Conservation (phyloP, 2,329 filamentous ascomycete species). For the Cryphonectria carpinicola region DNA sequence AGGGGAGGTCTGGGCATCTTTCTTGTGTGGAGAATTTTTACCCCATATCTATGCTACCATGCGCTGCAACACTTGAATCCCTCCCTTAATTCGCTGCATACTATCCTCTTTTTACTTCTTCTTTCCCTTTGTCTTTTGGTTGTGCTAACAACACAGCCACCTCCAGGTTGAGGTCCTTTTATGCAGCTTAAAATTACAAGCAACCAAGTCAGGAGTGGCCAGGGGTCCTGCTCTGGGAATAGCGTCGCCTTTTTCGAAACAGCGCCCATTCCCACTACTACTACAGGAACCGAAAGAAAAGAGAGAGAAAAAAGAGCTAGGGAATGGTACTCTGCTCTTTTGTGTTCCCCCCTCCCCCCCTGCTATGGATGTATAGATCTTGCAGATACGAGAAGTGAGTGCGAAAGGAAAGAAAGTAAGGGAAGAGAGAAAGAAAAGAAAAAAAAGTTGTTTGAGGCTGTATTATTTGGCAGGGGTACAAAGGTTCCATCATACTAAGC, state of each 20-base stretch:
- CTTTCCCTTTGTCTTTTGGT: neutral
- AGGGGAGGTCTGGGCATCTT: neutral
- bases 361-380: neutral
- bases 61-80: neutral
- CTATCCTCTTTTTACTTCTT: neutral
- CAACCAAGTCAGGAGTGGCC: neutral
- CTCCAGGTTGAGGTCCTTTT: slow-evolving; percentile 4
- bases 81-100: neutral
- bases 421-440: neutral
- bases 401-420: neutral
- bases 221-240: slow-evolving; percentile 3
- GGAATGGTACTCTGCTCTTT: no score
- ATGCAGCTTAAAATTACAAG: slow-evolving; percentile 2
- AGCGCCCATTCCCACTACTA: slow-evolving; percentile 2
- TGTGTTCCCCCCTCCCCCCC: neutral
- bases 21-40: neutral
- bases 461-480: neutral
- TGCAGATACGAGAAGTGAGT: neutral
- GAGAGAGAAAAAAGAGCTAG: neutral
- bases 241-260: slow-evolving; percentile 8
- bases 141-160: slow-evolving; percentile 4
- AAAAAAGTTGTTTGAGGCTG: neutral
- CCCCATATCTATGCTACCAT: neutral
- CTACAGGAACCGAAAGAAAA: neutral
- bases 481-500: neutral